Percentiles rank a stretch among this genome's conserved stretches.
phyloP scores from a whole-genome alignment of 1,284 basidiomycete genomes.

The Puccinia hordei region DNA sequence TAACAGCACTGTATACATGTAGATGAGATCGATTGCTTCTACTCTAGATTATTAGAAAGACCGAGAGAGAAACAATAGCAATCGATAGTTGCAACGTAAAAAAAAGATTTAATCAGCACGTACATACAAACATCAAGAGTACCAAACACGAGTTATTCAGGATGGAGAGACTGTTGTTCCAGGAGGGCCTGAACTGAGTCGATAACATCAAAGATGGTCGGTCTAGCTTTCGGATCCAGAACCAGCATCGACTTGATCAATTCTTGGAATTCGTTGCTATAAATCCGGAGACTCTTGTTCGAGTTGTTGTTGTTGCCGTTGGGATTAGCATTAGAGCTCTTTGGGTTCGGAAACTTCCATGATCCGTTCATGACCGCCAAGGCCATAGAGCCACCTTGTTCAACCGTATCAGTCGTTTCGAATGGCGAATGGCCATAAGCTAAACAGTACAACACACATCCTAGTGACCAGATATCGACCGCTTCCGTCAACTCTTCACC shows the following conservation, averaged over 20 bases:
- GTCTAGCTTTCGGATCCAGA: conserved; percentile 54
- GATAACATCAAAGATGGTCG: conserved; percentile 36
- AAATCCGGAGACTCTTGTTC: conserved; percentile 33
- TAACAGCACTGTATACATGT: too few species aligned
- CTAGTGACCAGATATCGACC: conserved; percentile 60
- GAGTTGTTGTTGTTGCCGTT: conserved; percentile 12
- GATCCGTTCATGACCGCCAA: conserved; percentile 58
- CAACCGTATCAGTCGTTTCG: conserved; percentile 58
- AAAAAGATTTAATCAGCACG: not conserved
- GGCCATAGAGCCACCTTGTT: conserved; percentile 59
- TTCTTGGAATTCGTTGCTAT: conserved; percentile 52
- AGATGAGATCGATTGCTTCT: not conserved
- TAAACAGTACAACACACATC: conserved; percentile 58
- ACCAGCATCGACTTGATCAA: conserved; percentile 57
- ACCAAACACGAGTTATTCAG: not conserved
- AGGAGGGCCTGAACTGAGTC: conserved; percentile 23
- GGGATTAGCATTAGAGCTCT: conserved; percentile 3
- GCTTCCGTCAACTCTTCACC: conserved; percentile 57
- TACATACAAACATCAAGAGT: not conserved
- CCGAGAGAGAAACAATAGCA: not conserved
- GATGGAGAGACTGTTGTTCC: conserved; percentile 17
- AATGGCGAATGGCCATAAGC: conserved; percentile 59
- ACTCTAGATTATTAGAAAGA: too few species aligned
- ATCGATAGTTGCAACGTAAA: not conserved
- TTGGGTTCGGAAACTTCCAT: conserved; percentile 56